Evolutionary conservation across 352 stramenopile genomes (phyloP).

Genomic region (Pythium insidiosum): DNA sequence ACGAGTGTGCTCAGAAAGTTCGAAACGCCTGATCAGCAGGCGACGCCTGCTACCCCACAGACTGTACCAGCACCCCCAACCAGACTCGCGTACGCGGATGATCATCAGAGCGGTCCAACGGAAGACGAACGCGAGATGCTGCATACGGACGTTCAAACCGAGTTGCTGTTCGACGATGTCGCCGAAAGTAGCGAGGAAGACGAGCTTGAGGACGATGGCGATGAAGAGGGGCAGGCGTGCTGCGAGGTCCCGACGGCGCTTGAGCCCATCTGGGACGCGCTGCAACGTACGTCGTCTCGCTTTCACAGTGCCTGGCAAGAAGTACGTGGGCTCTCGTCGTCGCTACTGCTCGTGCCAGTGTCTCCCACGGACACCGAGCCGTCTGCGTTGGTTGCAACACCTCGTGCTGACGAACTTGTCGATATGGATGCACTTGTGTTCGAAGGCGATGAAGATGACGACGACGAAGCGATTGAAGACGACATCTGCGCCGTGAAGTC

Average conservation of each 20-base stretch:
- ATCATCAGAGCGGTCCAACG: no score
- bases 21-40: constrained; percentile 9
- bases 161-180: constrained; percentile 4
- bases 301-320: constrained; percentile 21
- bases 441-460: constrained; percentile 8
- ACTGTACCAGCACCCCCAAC: constrained; percentile 10
- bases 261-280: constrained; percentile 14
- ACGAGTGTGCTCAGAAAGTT: constrained; percentile 15
- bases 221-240: constrained; percentile 10
- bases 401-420: constrained; percentile 12
- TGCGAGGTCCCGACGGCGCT: constrained; percentile 13
- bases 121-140: no score
- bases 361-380: constrained; percentile 5
- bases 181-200: no score
- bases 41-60: constrained; percentile 7
- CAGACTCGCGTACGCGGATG: no score
- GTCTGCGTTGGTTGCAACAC: constrained; percentile 11
- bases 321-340: constrained; percentile 21
- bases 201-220: constrained; percentile 1
- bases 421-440: constrained; percentile 19
- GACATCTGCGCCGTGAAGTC: not conserved
- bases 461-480: not conserved
- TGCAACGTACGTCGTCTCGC: constrained; percentile 12
- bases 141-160: no score
- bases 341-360: constrained; percentile 14